A percentile compares a stretch with the other conserved stretches of the same genome.
Conservation (phyloP, 805 yeast species). For the Danielozyma ontarioensis region DNA sequence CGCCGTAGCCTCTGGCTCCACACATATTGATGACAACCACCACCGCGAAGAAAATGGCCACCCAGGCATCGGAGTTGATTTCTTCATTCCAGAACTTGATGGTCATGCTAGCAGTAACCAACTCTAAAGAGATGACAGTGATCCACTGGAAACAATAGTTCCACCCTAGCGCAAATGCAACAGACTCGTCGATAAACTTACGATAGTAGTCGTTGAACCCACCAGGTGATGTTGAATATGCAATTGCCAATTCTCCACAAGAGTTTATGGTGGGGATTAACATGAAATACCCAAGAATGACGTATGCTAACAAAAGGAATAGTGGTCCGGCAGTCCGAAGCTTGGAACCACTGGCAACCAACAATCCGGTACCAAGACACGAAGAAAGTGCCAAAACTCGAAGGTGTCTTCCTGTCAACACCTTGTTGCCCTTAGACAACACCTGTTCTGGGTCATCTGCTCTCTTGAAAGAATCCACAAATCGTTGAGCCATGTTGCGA, state of each 20-base stretch:
- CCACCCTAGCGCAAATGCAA: conserved; percentile 59
- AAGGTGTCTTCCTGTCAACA: conserved; percentile 17
- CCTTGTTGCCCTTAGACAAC: neutral
- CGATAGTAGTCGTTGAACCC: conserved; percentile 57
- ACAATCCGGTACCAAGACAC: conserved; percentile 26
- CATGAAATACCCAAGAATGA: conserved; percentile 19
- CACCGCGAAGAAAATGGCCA: conserved; percentile 18
- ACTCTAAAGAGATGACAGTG: conserved; percentile 56
- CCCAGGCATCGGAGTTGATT: conserved; percentile 23
- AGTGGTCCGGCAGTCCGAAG: conserved; percentile 21
- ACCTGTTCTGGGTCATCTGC: neutral
- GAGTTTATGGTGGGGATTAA: conserved; percentile 34
- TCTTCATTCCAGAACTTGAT: conserved; percentile 50
- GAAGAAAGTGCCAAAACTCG: conserved; percentile 25
- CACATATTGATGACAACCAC: conserved; percentile 18
- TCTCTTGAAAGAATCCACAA: neutral
- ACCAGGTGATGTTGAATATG: conserved; percentile 54
- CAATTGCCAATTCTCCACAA: conserved; percentile 52
- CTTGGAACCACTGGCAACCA: conserved; percentile 25
- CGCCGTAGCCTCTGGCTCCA: conserved; percentile 24
- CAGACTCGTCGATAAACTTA: conserved; percentile 50
- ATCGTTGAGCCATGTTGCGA: neutral
- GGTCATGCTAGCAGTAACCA: conserved; percentile 62
- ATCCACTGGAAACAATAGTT: conserved; percentile 62
- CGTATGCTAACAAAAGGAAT: conserved; percentile 17